Evolutionary conservation across 257 asterid species (phyloP).

Genomic region (Vinca minor): DNA sequence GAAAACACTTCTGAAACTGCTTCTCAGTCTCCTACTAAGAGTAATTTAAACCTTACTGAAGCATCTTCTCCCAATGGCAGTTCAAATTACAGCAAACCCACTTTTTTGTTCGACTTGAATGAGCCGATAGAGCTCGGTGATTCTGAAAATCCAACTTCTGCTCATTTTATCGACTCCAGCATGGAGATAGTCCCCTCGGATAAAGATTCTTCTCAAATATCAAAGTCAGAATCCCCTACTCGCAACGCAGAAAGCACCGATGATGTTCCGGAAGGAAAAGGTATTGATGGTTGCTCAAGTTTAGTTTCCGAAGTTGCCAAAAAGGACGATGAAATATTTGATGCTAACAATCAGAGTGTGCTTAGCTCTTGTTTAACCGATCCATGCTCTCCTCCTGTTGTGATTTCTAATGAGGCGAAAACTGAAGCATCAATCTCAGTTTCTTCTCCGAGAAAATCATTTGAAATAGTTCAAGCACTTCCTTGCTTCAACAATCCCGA

Average conservation of each 20-base stretch:
- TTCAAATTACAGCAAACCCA: constrained; percentile 20
- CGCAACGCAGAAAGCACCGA: constrained; percentile 8
- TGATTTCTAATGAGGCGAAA: constrained; percentile 8
- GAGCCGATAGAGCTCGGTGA: constrained; percentile 43
- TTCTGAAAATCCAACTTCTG: constrained; percentile 22
- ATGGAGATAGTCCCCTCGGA: constrained; percentile 19
- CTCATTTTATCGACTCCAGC: constrained; percentile 21
- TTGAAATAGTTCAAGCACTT: constrained; percentile 25
- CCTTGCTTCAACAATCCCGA: constrained; percentile 20
- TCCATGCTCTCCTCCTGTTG: background rate
- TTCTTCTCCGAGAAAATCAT: constrained; percentile 12
- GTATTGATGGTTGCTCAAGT: constrained; percentile 12
- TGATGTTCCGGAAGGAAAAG: constrained; percentile 11
- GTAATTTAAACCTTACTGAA: constrained; percentile 21
- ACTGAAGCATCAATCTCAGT: constrained; percentile 12
- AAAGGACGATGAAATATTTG: constrained; percentile 4
- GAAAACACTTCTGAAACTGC: constrained; percentile 11
- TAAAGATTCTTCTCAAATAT: constrained; percentile 20
- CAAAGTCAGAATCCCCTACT: constrained; percentile 17
- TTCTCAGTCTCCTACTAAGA: constrained; percentile 11
- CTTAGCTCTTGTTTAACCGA: background rate
- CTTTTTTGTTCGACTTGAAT: constrained; percentile 52
- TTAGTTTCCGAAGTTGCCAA: constrained; percentile 9
- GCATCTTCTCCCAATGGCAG: constrained; percentile 21
- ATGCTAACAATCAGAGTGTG: background rate